Evolutionary conservation across 2,329 filamentous ascomycete species (phyloP), one percentile per base, ranked within the genome.

Genomic region (Neophaeococcomyces mojaviensis): DNA sequence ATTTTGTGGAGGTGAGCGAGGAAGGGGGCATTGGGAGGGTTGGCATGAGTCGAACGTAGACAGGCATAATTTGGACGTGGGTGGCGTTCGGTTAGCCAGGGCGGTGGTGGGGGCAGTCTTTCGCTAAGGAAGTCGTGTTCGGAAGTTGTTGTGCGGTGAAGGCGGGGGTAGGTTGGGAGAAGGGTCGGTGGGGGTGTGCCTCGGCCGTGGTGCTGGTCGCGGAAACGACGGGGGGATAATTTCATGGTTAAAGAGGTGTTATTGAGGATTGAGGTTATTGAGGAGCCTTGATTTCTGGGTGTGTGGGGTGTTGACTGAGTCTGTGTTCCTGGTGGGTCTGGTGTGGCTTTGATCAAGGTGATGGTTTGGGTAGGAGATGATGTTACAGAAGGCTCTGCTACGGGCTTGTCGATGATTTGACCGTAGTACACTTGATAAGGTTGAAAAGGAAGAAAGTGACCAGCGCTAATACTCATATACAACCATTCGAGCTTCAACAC

Each of bases 1-100:
- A 97, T 87, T 49, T 83, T 82, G 55, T 81, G 77, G 4, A 98
- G 73, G 49, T 85, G 74, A 1, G 76, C 66, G 34, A 96, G 78
- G 61, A 98, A 97, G 0, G 64, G 64, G 34, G 79, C 72, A 55
- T 97, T 97, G 0, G 85, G 84, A 0, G 81, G 72, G 45, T 82
- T 68, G 0, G 78, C 65, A 0, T 81, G 84, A 0, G 88, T 87
- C 1, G 80, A 77, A 19, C 90, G 80, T 61, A 94, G 79, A 58
- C 92, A 97, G 4, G 89, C 82, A 63, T 92, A 95, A 4, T 71
- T 71, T 15, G 43, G 3, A 47, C 49, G 41, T 3, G 36, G 38
- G 9, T 79, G 69, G 22, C 76, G 72, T 45, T 84, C 64, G 34
- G 72, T 67, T 10, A 82, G 77, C 79, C 79, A 94, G 2, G 78